A percentile compares a stretch with the other conserved stretches of the same genome.
phyloP scores from a whole-genome alignment of 129 eudicot genomes.

The Flaveria ramosissima region DNA sequence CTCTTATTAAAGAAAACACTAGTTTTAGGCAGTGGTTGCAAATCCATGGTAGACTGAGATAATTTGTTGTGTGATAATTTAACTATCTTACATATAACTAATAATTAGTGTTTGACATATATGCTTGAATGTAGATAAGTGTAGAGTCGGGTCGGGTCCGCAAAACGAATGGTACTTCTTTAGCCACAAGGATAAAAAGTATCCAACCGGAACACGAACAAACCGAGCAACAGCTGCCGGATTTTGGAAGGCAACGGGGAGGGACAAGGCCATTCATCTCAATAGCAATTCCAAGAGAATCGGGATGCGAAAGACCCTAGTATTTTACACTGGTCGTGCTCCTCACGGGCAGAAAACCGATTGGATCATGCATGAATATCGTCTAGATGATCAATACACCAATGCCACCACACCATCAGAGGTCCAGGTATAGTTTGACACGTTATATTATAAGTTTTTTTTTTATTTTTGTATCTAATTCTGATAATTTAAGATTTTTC shows the following conservation, averaged over 20 bases:
- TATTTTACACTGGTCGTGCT: constrained; percentile 86
- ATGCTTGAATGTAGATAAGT: constrained; percentile 55
- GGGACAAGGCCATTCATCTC: constrained; percentile 78
- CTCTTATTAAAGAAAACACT: too few species aligned
- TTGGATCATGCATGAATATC: constrained; percentile 97
- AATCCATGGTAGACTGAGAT: too few species aligned
- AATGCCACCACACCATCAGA: constrained; percentile 36
- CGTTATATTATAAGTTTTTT: too few species aligned
- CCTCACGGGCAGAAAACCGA: constrained; percentile 93
- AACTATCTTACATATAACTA: too few species aligned
- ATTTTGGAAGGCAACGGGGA: constrained; percentile 92
- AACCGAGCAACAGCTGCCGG: constrained; percentile 87
- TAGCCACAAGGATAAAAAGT: constrained; percentile 94
- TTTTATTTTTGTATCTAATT: too few species aligned
- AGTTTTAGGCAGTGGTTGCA: too few species aligned
- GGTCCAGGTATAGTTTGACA: constrained; percentile 46
- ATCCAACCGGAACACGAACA: constrained; percentile 86
- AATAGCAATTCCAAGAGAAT: constrained; percentile 56
- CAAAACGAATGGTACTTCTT: constrained; percentile 90
- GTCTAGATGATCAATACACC: constrained; percentile 61
- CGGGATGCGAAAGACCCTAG: constrained; percentile 87
- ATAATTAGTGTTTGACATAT: too few species aligned
- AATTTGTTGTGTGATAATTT: too few species aligned
- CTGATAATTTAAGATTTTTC: too few species aligned
- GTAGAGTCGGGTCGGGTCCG: constrained; percentile 83